These are phyloP conservation scores for Saprolegnia parasitica DNA, from an alignment of 352 stramenopile species.

Conservation along the genomic window DNA sequence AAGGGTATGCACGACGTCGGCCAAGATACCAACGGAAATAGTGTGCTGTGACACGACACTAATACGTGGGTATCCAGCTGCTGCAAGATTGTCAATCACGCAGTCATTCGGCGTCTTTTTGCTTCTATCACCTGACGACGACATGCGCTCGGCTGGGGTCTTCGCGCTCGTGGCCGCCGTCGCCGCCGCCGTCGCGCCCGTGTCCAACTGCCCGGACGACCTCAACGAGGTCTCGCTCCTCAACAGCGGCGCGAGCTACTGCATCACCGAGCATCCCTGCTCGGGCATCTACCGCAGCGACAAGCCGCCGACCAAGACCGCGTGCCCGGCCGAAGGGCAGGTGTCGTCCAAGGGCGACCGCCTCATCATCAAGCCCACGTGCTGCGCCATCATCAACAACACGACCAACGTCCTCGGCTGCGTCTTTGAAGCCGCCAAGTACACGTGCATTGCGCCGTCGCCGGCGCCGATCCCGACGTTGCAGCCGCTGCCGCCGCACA, in stretches of 20 bases:
- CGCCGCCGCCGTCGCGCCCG: too few relatives aligned
- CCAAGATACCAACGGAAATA: not conserved
- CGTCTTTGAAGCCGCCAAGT: constrained; percentile 25
- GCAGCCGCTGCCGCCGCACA: not conserved
- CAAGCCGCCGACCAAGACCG: constrained; percentile 1
- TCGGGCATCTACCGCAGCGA: constrained; percentile 23
- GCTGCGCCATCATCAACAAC: constrained; percentile 28
- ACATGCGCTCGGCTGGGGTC: not conserved
- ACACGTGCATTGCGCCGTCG: constrained; percentile 19
- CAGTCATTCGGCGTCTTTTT: constrained; percentile 16
- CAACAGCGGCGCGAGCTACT: constrained; percentile 16
- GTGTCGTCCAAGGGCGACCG: constrained; percentile 15
- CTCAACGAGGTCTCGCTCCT: constrained; percentile 27
- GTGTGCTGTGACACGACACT: not conserved
- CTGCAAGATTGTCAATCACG: constrained; percentile 15
- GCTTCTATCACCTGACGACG: not conserved
- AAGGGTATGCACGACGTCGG: too few relatives aligned
- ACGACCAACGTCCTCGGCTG: constrained; percentile 23
- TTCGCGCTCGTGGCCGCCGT: not conserved
- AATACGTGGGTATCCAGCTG: not conserved
- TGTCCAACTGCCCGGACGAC: not conserved
- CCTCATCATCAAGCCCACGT: constrained; percentile 20
- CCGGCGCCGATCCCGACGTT: constrained; percentile 9
- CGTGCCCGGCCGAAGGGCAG: constrained; percentile 19
- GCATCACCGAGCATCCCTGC: constrained; percentile 12